A percentile compares a stretch with the other conserved stretches of the same genome.
Evolutionary conservation across 108 stramenopile genomes (phyloP).

Genomic region (Schizochytrium sp.): DNA sequence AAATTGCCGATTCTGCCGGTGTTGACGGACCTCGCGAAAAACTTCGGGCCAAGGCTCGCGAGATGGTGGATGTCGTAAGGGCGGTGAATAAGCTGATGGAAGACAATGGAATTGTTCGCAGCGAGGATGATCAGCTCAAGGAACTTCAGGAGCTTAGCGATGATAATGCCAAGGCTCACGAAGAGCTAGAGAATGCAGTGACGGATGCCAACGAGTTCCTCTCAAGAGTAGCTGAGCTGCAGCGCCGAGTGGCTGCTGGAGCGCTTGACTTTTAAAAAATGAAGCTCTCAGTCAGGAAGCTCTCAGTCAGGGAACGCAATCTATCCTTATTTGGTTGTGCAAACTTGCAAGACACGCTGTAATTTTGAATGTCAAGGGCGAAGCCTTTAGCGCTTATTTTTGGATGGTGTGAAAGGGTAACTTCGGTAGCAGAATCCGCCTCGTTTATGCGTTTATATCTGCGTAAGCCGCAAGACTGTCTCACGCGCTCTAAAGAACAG

Average conservation of each 20-base stretch:
- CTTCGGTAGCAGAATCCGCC: too few species aligned
- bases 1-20: constrained; percentile 1
- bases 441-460: too few species aligned
- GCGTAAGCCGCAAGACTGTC: too few species aligned
- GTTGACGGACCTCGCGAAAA: neutral
- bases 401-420: too few species aligned
- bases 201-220: constrained; percentile 1
- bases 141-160: neutral
- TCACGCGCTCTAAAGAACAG: too few species aligned
- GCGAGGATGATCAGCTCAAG: constrained; percentile 12
- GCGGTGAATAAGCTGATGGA: constrained; percentile 28
- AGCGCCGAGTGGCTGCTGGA: constrained; percentile 31
- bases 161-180: neutral
- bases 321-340: too few species aligned
- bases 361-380: too few species aligned
- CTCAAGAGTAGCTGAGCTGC: constrained; percentile 6
- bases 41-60: constrained; percentile 45
- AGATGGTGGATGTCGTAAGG: constrained; percentile 11
- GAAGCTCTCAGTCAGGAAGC: too few species aligned
- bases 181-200: constrained; percentile 36
- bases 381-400: too few species aligned
- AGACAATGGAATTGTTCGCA: neutral
- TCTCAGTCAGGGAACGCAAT: too few species aligned
- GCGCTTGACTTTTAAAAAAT: constrained; percentile 48
- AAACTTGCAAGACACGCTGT: too few species aligned